Percentiles rank a stretch among this genome's conserved stretches.
Conservation (phyloP, 108 stramenopile species). For the Phaeodactylum tricornutum region DNA sequence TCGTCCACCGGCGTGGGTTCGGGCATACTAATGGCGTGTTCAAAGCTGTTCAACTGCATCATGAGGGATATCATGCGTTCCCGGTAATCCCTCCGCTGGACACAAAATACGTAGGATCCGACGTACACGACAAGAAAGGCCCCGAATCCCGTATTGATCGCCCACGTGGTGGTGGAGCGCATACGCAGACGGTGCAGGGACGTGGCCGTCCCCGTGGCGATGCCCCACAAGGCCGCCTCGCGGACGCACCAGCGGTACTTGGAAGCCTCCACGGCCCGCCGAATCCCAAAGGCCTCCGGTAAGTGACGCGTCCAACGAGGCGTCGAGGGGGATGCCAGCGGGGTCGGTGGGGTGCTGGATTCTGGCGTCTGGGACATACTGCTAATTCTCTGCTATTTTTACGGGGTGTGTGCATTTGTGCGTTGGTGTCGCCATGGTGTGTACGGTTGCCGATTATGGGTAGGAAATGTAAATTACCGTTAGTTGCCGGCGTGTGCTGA, state of each 20-base stretch:
- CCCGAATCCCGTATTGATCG: slow-evolving; percentile 40
- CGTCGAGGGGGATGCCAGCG: slow-evolving; percentile 4
- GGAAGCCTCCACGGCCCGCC: slow-evolving; percentile 46
- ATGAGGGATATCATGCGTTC: slow-evolving; percentile 67
- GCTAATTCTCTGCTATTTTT: too few species aligned
- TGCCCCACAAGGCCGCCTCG: slow-evolving; percentile 72
- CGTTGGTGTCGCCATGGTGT: too few species aligned
- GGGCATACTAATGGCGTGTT: slow-evolving; percentile 59
- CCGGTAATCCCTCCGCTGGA: slow-evolving; percentile 55
- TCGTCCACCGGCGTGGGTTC: slow-evolving; percentile 41
- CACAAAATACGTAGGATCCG: slow-evolving; percentile 77
- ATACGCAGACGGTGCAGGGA: slow-evolving; percentile 73
- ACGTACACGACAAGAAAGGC: slow-evolving; percentile 43
- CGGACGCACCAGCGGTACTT: slow-evolving; percentile 79
- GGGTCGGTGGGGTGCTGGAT: too few species aligned
- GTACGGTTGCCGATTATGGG: too few species aligned
- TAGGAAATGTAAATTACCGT: too few species aligned
- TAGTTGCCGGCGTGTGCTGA: too few species aligned
- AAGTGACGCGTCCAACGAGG: slow-evolving; percentile 56
- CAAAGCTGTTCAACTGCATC: slow-evolving; percentile 81
- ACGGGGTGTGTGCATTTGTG: too few species aligned
- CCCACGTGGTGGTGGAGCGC: slow-evolving; percentile 38
- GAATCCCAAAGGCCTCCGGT: slow-evolving; percentile 69
- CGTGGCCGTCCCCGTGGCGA: slow-evolving; percentile 77
- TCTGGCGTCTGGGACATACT: too few species aligned